Evolutionary conservation across 2,329 filamentous ascomycete species (phyloP), one percentile per base, ranked within the genome.

Genomic region (Trichoderma aggressivum): DNA sequence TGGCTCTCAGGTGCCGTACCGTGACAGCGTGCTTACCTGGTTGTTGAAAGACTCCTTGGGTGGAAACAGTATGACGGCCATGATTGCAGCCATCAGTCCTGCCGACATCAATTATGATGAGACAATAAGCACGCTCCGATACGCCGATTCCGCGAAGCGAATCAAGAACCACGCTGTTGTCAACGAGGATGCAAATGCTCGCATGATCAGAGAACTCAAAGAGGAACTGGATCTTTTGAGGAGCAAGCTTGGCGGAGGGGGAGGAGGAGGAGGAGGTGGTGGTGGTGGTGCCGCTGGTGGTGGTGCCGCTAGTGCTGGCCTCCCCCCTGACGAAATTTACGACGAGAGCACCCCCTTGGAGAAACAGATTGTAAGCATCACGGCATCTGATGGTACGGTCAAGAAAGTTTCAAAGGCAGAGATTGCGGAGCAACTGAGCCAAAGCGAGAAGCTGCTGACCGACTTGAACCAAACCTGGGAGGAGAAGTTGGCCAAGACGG

Each of bases 121-220:
- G 82, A 99, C 97, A 0, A 86, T 99, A 21, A 96, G 94, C 79
- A 99, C 96, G 1, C 86, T 99, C 32, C 90, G 97, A 78, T 99
- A 99, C 81, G 96, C 97, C 70, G 95, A 99, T 79, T 98, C 94
- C 8, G 96, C 96, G 30, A 99, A 99, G 84, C 91, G 96, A 77
- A 99, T 99, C 87, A 98, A 98, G 93, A 99, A 99, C 84, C 96
- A 99, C 81, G 96, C 96, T 71, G 96, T 99, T 64, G 92, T 99
- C 81, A 99, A 99, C 84, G 96, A 99, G 81, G 96, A 99, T 82
- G 95, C 96, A 60, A 99, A 99, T 79, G 96, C 96, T 72, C 92
- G 96, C 76, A 99, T 99, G 96, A 98, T 99, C 74, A 89, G 96
- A 80, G 96, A 99, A 79, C 85, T 99, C 74, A 99, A 99, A 80